Conservation (phyloP, 1,139 yeast species). For the Scheffersomyces illinoinensis region DNA sequence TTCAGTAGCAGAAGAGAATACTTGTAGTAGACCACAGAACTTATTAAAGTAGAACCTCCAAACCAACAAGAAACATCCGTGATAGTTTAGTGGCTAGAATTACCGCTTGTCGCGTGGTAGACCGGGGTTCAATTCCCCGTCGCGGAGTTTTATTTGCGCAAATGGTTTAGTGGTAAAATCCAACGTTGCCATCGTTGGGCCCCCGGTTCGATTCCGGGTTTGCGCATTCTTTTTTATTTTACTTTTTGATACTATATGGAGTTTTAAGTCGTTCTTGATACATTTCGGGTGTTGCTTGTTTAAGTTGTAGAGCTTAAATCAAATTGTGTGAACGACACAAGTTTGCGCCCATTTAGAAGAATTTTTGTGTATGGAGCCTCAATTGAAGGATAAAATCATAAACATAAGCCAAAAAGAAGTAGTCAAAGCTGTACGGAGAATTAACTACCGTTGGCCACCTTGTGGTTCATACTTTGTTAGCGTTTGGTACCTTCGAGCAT, state of each 20-base stretch:
- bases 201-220: conserved; percentile 1
- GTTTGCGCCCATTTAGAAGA: neutral
- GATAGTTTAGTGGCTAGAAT: conserved; percentile 52
- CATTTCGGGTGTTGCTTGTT: neutral
- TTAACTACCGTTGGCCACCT: neutral
- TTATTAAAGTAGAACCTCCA: no score
- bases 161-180: conserved; percentile 10
- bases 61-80: conserved; percentile 23
- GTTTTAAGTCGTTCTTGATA: neutral
- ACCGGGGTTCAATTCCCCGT: conserved; percentile 75
- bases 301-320: no score
- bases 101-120: conserved; percentile 60
- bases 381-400: no score
- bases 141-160: conserved; percentile 44
- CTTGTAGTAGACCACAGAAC: no score
- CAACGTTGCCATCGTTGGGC: conserved; percentile 1
- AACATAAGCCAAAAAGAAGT: no score
- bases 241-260: neutral
- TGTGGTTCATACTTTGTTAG: neutral
- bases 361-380: neutral
- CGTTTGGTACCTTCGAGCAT: neutral
- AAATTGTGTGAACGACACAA: neutral
- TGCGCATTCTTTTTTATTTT: neutral
- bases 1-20: no score
- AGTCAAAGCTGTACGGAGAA: no score